These are phyloP conservation scores for Cryptosporidium meleagridis DNA, from an alignment of 169 alveolate species.

Conservation along the genomic window DNA sequence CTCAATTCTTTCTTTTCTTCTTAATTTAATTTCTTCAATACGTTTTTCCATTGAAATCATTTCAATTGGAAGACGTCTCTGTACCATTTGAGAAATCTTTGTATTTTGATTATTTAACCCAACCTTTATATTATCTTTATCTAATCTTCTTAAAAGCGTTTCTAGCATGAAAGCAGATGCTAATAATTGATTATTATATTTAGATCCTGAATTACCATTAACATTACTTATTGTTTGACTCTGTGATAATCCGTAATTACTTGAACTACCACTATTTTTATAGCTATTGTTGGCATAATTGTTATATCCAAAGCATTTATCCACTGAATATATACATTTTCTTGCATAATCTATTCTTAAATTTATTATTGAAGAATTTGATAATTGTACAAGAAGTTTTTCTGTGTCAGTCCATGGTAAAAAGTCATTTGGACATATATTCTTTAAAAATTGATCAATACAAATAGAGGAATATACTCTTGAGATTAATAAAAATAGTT, in stretches of 20 bases:
- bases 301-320: conserved; percentile 13
- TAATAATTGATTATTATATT: conserved; percentile 39
- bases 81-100: conserved; percentile 68
- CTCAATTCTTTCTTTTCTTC: conserved; percentile 85
- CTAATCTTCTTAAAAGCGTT: conserved; percentile 23
- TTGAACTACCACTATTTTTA: background rate
- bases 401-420: conserved; percentile 89
- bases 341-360: conserved; percentile 64
- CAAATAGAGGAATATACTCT: conserved; percentile 87
- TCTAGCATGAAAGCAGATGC: conserved; percentile 45
- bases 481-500: conserved; percentile 84
- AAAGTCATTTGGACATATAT: conserved; percentile 87
- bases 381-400: conserved; percentile 79
- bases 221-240: background rate
- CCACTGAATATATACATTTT: conserved; percentile 39
- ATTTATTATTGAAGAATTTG: conserved; percentile 52
- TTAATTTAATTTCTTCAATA: conserved; percentile 72
- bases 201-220: background rate
- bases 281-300: background rate
- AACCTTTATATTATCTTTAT: conserved; percentile 39
- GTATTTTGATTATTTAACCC: conserved; percentile 47
- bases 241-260: background rate
- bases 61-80: conserved; percentile 73
- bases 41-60: conserved; percentile 70
- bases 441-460: conserved; percentile 84